Percentiles rank a stretch among this genome's conserved stretches.
Conservation (phyloP, 768 basidiomycete species). For the Suillus plorans region DNA sequence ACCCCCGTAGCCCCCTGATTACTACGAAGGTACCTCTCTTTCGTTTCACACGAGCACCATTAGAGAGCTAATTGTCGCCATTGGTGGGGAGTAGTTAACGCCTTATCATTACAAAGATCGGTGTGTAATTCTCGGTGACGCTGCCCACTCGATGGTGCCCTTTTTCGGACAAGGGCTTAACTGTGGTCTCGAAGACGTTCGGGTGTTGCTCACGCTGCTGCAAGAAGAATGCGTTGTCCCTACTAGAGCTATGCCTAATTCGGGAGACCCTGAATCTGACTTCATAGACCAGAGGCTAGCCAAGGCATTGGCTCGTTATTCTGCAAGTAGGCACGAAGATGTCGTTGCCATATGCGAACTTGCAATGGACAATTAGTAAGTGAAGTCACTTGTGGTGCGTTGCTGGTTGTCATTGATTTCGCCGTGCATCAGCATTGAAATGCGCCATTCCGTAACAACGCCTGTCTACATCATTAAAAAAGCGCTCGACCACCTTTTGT, state of each 20-base stretch:
- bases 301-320: conserved; percentile 74
- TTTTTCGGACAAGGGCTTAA: conserved; percentile 98
- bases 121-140: conserved; percentile 87
- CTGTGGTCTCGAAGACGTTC: conserved; percentile 96
- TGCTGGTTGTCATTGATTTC: conserved; percentile 24
- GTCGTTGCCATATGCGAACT: conserved; percentile 88
- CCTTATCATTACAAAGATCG: conserved; percentile 92
- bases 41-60: conserved; percentile 15
- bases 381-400: conserved; percentile 26
- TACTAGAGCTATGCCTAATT: conserved; percentile 32
- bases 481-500: conserved; percentile 73
- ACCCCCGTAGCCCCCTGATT: conserved; percentile 88
- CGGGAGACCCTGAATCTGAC: conserved; percentile 23
- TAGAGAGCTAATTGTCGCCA: conserved; percentile 17
- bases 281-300: conserved; percentile 57
- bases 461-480: conserved; percentile 77
- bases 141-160: conserved; percentile 98
- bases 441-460: conserved; percentile 90
- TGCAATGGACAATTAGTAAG: conserved; percentile 97
- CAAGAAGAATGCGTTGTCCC: conserved; percentile 65
- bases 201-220: conserved; percentile 78
- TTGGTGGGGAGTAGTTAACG: conserved; percentile 51
- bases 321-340: conserved; percentile 81
- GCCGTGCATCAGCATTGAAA: conserved; percentile 68
- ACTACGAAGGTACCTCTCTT: conserved; percentile 78